Evolutionary conservation across 1,284 basidiomycete genomes (phyloP).

Genomic region (Cystobasidium sp.): DNA sequence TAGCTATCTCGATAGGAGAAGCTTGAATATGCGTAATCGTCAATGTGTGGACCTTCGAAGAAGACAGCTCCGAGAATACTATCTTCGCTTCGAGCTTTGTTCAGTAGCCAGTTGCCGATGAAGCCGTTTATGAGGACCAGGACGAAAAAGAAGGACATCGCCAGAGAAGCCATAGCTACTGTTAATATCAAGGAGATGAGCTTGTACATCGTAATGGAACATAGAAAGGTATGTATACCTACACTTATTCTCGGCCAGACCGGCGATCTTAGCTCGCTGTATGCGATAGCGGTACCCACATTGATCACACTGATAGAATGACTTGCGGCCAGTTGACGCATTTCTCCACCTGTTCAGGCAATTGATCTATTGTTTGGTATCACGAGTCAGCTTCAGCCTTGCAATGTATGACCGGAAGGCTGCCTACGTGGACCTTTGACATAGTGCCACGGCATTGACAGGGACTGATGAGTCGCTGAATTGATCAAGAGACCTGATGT

Average conservation of each 20-base stretch:
- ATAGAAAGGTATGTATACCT: not conserved
- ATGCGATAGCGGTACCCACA: slow-evolving; percentile 41
- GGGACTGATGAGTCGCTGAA: slow-evolving; percentile 38
- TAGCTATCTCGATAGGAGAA: slow-evolving; percentile 25
- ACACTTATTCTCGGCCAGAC: slow-evolving; percentile 42
- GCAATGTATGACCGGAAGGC: not conserved
- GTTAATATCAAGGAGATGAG: not conserved
- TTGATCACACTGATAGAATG: slow-evolving; percentile 43
- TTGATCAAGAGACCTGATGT: not conserved
- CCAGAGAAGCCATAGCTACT: slow-evolving; percentile 31
- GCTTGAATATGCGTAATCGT: slow-evolving; percentile 22
- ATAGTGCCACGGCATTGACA: slow-evolving; percentile 39
- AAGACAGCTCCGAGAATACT: slow-evolving; percentile 26
- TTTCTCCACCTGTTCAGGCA: slow-evolving; percentile 41
- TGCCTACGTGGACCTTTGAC: slow-evolving; percentile 38
- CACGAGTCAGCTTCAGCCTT: not conserved
- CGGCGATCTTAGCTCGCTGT: slow-evolving; percentile 40
- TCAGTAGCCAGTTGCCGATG: slow-evolving; percentile 40
- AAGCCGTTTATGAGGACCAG: slow-evolving; percentile 37
- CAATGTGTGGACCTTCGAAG: slow-evolving; percentile 32
- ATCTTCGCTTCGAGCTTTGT: slow-evolving; percentile 21
- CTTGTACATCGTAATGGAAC: not conserved
- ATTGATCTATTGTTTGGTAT: not conserved
- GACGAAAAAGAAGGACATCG: slow-evolving; percentile 34
- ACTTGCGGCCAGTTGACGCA: slow-evolving; percentile 8